A percentile compares a stretch with the other conserved stretches of the same genome.
Conservation (phyloP, 78 protist species). For the Bigelowiella natans region DNA sequence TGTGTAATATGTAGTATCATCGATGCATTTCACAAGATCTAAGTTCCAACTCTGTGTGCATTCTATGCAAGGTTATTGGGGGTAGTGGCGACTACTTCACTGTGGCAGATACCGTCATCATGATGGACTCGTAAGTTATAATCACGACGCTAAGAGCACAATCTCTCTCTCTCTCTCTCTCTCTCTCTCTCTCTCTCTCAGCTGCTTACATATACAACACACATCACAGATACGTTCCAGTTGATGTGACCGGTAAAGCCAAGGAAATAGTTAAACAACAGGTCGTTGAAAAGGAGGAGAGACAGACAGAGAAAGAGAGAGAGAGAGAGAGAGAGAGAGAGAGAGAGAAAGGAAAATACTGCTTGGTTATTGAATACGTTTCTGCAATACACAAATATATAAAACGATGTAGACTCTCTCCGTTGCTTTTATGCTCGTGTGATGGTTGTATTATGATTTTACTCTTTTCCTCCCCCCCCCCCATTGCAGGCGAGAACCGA, state of each 20-base stretch:
- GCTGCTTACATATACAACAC: background rate
- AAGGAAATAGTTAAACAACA: slow-evolving; percentile 8
- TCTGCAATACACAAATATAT: no score
- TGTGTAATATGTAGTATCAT: background rate
- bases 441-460: no score
- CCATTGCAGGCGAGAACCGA: no score
- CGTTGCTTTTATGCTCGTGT: no score
- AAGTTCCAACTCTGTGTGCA: background rate
- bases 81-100: slow-evolving; percentile 5
- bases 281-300: background rate
- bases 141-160: no score
- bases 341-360: background rate
- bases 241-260: background rate
- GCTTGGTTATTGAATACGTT: no score
- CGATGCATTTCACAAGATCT: background rate
- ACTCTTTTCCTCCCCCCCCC: no score
- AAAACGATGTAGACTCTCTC: no score
- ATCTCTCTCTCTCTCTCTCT: background rate
- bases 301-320: background rate
- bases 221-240: background rate
- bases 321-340: slow-evolving; percentile 1
- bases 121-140: no score
- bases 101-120: background rate
- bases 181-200: background rate
- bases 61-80: no score